These are phyloP conservation scores for Plasmodium ovale DNA, from an alignment of 169 alveolate genomes.

Conservation along the genomic window DNA sequence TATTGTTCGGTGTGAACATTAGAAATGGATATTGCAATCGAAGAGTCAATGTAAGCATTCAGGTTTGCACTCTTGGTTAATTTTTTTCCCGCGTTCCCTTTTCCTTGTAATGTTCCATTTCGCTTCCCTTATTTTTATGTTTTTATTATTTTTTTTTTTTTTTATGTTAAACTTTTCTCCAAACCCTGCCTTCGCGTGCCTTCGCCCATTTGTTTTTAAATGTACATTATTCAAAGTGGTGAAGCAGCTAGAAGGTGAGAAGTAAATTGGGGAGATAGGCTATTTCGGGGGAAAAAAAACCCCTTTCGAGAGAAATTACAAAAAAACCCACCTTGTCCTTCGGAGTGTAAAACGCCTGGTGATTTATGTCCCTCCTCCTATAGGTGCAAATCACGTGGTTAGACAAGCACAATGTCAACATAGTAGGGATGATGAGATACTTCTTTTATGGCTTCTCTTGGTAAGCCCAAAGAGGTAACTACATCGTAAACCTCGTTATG, in stretches of 20 bases:
- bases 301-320: too few relatives aligned
- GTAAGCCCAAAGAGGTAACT: conserved; percentile 11
- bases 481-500: conserved; percentile 48
- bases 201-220: neutral
- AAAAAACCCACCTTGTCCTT: too few relatives aligned
- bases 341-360: too few relatives aligned
- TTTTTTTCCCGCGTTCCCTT: neutral
- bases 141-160: neutral
- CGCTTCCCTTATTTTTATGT: neutral
- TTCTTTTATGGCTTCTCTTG: conserved; percentile 25
- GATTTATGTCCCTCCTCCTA: too few relatives aligned
- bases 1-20: too few relatives aligned
- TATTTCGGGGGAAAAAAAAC: too few relatives aligned
- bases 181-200: neutral
- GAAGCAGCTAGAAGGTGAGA: too few relatives aligned
- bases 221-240: conserved; percentile 8
- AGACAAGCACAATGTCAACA: conserved; percentile 62
- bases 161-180: conserved; percentile 16
- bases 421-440: conserved; percentile 56
- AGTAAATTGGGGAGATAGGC: too few relatives aligned
- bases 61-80: too few relatives aligned
- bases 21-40: too few relatives aligned
- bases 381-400: too few relatives aligned
- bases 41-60: too few relatives aligned
- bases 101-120: neutral